A percentile compares a stretch with the other conserved stretches of the same genome.
Conservation (phyloP, 2,329 filamentous ascomycete species). For the Fusarium dlaminii region DNA sequence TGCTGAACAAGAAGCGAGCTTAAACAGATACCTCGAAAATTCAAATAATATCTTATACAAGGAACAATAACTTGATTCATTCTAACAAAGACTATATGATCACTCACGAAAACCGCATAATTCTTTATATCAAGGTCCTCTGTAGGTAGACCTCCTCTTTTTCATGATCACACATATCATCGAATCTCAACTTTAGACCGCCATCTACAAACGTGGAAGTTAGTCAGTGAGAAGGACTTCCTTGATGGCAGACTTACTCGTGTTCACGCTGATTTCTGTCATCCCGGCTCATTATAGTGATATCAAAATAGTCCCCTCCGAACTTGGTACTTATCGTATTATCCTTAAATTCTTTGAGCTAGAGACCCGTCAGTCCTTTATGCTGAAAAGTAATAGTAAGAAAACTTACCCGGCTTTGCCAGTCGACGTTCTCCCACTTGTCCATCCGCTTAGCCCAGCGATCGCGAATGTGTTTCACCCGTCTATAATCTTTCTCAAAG, state of each 20-base stretch:
- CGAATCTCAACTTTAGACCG: no score
- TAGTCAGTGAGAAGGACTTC: no score
- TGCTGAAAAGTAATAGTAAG: accelerated
- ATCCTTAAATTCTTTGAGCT: background rate
- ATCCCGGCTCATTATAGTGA: conserved; percentile 4
- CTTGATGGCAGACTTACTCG: no score
- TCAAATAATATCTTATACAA: background rate
- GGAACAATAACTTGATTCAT: no score
- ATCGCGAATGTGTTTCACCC: background rate
- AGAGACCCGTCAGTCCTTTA: background rate
- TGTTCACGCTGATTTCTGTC: no score
- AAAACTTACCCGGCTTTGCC: background rate
- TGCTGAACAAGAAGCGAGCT: background rate
- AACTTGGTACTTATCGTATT: background rate
- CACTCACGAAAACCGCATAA: no score
- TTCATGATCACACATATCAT: no score
- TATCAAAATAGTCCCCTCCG: conserved; percentile 11
- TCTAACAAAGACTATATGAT: no score
- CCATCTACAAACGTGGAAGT: no score
- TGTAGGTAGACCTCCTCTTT: no score
- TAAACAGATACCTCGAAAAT: background rate
- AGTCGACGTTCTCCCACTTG: conserved; percentile 13
- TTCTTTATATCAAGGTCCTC: no score
- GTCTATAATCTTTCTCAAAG: background rate
- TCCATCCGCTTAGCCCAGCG: background rate